Evolutionary conservation across 331 rosid species (phyloP), one percentile per base, ranked within the genome.

Genomic region (Pyracantha coccinea): DNA sequence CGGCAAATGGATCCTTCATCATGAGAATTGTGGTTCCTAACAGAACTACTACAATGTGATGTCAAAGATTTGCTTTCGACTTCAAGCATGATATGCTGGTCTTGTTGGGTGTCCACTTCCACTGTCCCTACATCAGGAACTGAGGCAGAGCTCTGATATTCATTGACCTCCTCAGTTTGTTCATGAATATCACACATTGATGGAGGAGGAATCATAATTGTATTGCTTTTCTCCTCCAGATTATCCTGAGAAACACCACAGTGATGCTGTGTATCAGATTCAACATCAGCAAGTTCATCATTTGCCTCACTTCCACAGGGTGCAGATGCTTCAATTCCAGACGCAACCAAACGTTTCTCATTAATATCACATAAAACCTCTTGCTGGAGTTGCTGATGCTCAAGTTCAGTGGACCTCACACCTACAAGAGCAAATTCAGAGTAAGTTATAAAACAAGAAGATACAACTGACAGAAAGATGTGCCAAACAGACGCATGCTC

Each of bases 361-460:
- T 83, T 78, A 59, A 55, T 66, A 64, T 75, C 68, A 75, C 65
- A 60, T 24, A 74, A 79, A 29, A 64, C 77, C 58, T 60, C 75
- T 70, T 77, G 71, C 75, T 21, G 3, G 21, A 20, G 72, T 58
- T 66, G 73, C 41, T 23, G 69, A 53, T 62, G 60, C 20, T 64
- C 54, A 55, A 61, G 83, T 77, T 85, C 75, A 9, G 69, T 32
- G 53, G 58, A 66, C 31, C 32, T 38, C 59, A 54, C 64, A 61
- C 79, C 96, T 89, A 83, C 81, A 78, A 66, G 59, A 77, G 16
- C 1, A 45, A 71, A 68, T 32, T 70, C 66, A 12, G 28, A 14
- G 13, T 65, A 16, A n/a, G 17, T 29, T 24, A 60, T 27, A 58
- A 21, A 29, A 4, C 31, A 66, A 12, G 38, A 33, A 7, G 27